A percentile compares a stretch with the other conserved stretches of the same genome.
These are phyloP conservation scores for Spencermartinsiella europaea DNA, from an alignment of 805 yeast genomes.

Conservation along the genomic window DNA sequence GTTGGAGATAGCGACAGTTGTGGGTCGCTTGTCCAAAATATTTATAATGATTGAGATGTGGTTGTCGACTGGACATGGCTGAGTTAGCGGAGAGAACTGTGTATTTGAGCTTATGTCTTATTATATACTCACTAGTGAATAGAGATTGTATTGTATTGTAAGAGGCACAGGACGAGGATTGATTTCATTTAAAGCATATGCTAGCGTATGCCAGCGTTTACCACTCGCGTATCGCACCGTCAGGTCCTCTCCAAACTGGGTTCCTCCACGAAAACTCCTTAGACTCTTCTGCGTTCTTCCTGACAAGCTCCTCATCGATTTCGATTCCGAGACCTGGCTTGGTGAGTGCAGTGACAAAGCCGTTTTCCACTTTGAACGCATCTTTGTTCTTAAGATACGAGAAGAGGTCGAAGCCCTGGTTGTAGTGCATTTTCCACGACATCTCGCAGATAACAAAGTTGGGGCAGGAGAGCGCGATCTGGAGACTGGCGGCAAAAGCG, in stretches of 20 bases:
- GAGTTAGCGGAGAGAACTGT: no score
- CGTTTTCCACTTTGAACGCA: constrained; percentile 24
- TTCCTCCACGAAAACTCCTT: constrained; percentile 23
- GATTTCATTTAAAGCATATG: no score
- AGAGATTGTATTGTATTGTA: no score
- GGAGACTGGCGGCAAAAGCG: constrained; percentile 29
- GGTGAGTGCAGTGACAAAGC: constrained; percentile 21
- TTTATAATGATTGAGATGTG: no score
- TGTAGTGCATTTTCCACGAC: constrained; percentile 29
- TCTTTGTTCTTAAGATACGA: constrained; percentile 23
- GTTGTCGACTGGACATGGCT: no score
- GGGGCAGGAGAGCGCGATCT: constrained; percentile 22
- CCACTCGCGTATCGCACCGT: constrained; percentile 28
- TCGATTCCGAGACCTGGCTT: constrained; percentile 29
- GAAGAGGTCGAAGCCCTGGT: constrained; percentile 23
- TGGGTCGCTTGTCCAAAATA: no score
- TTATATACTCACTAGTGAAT: no score
- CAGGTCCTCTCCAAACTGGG: constrained; percentile 28
- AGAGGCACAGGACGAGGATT: no score
- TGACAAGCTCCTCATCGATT: constrained; percentile 24
- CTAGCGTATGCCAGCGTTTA: no score
- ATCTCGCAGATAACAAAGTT: constrained; percentile 28
- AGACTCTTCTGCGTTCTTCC: constrained; percentile 18
- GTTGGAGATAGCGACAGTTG: no score
- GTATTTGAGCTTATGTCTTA: no score